Evolutionary conservation across 768 basidiomycete genomes (phyloP).

Genomic region (Boletus insuetus): DNA sequence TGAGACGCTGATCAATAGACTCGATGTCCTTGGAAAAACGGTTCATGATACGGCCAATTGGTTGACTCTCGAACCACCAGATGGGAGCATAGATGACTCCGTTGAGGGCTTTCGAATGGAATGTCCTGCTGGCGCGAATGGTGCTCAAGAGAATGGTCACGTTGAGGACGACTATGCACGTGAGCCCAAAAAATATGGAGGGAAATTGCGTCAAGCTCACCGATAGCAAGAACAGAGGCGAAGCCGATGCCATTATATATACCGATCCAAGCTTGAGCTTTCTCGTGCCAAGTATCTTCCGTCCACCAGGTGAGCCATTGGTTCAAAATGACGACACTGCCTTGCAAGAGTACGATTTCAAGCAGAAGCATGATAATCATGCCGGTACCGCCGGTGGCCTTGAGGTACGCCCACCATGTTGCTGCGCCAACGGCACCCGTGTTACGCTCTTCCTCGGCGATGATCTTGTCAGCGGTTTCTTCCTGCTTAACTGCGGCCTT

Average conservation of each 20-base stretch:
- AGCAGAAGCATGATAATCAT: slow-evolving; percentile 21
- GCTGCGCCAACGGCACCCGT: slow-evolving; percentile 21
- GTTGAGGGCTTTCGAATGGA: slow-evolving; percentile 23
- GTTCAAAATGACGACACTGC: slow-evolving; percentile 21
- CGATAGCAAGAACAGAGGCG: slow-evolving; percentile 14
- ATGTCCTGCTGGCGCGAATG: slow-evolving; percentile 25
- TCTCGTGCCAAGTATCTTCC: slow-evolving; percentile 21
- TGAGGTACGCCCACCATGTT: slow-evolving; percentile 33
- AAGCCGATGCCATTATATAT: slow-evolving; percentile 30
- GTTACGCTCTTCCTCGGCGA: slow-evolving; percentile 26
- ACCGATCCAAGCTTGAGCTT: slow-evolving; percentile 28
- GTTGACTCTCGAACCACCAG: slow-evolving; percentile 33
- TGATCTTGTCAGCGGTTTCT: slow-evolving; percentile 13
- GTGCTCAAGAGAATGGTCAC: slow-evolving; percentile 24
- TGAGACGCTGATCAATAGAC: slow-evolving; percentile 37
- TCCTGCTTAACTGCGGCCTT: slow-evolving; percentile 10
- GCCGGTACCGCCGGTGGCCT: slow-evolving; percentile 24
- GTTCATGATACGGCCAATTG: slow-evolving; percentile 46
- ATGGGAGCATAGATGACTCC: slow-evolving; percentile 27
- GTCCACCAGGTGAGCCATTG: slow-evolving; percentile 35
- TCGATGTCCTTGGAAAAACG: slow-evolving; percentile 44
- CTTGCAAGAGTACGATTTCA: slow-evolving; percentile 23
- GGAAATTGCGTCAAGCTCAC: slow-evolving; percentile 8
- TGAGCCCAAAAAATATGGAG: not conserved
- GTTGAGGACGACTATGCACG: slow-evolving; percentile 24